Percentiles rank a stretch among this genome's conserved stretches.
These are phyloP conservation scores for Dipteronia dyeriana DNA, from an alignment of 345 rosid species.

Conservation along the genomic window DNA sequence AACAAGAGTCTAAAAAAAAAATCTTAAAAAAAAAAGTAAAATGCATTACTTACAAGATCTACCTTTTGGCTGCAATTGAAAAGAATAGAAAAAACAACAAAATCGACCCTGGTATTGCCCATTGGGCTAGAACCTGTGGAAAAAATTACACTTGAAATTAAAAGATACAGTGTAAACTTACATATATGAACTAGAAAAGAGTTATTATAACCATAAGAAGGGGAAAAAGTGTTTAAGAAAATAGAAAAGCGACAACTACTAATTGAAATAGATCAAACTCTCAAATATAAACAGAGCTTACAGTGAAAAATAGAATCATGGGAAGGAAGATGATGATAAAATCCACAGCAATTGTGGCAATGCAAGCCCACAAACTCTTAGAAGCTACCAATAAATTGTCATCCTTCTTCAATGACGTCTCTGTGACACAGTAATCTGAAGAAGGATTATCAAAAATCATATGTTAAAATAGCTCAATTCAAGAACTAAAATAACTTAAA, in stretches of 20 bases:
- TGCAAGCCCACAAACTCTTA: constrained; percentile 44
- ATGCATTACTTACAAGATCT: constrained; percentile 46
- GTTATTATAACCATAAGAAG: background rate
- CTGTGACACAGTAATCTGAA: constrained; percentile 28
- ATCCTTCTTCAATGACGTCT: constrained; percentile 40
- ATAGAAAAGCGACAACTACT: background rate
- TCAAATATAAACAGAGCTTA: constrained; percentile 33
- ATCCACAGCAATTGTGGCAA: constrained; percentile 52
- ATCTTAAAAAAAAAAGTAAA: background rate
- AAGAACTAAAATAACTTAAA: background rate
- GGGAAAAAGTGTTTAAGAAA: background rate
- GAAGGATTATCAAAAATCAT: background rate
- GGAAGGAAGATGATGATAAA: constrained; percentile 65
- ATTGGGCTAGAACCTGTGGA: constrained; percentile 72
- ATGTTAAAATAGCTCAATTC: background rate
- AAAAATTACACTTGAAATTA: background rate
- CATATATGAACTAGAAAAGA: background rate
- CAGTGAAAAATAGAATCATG: constrained; percentile 62
- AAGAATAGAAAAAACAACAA: constrained; percentile 37
- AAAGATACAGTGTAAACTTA: background rate
- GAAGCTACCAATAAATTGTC: constrained; percentile 39
- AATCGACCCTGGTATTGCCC: constrained; percentile 50
- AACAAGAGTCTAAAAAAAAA: background rate
- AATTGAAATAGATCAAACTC: background rate
- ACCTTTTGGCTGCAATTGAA: constrained; percentile 65